A percentile compares a stretch with the other conserved stretches of the same genome.
Conservation (phyloP, 2,329 filamentous ascomycete genomes). For the Aspergillus tanneri region DNA sequence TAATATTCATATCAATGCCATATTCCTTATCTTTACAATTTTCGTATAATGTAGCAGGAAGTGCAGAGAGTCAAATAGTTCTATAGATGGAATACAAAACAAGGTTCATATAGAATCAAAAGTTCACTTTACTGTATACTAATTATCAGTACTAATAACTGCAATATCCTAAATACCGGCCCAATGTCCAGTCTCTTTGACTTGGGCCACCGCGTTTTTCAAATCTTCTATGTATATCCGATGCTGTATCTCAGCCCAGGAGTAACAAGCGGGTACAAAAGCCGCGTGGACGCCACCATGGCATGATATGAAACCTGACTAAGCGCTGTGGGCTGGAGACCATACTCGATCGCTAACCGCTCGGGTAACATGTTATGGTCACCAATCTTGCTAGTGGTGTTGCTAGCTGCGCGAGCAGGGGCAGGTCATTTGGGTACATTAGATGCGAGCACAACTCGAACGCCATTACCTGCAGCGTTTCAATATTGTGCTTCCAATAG, state of each 20-base stretch:
- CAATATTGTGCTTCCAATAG: slow-evolving; percentile 32
- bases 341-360: slow-evolving; percentile 15
- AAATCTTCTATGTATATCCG: slow-evolving; percentile 16
- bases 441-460: slow-evolving; percentile 15
- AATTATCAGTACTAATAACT: no score
- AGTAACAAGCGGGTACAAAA: slow-evolving; percentile 12
- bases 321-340: slow-evolving; percentile 10
- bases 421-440: slow-evolving; percentile 15
- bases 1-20: no score
- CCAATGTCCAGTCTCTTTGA: slow-evolving; percentile 17
- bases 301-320: slow-evolving; percentile 8
- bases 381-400: slow-evolving; percentile 6
- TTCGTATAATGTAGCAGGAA: no score
- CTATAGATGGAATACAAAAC: no score
- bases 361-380: slow-evolving; percentile 10
- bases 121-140: no score
- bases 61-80: no score
- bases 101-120: no score
- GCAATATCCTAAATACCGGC: slow-evolving; percentile 2
- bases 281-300: slow-evolving; percentile 8
- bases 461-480: slow-evolving; percentile 28
- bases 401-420: slow-evolving; percentile 3
- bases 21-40: no score
- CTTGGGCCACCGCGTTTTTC: slow-evolving; percentile 12
- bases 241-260: slow-evolving; percentile 10